Percentiles rank a stretch among this genome's conserved stretches.
These are phyloP conservation scores for Agrocybe chaxingu DNA, from an alignment of 768 basidiomycete species.

Conservation along the genomic window DNA sequence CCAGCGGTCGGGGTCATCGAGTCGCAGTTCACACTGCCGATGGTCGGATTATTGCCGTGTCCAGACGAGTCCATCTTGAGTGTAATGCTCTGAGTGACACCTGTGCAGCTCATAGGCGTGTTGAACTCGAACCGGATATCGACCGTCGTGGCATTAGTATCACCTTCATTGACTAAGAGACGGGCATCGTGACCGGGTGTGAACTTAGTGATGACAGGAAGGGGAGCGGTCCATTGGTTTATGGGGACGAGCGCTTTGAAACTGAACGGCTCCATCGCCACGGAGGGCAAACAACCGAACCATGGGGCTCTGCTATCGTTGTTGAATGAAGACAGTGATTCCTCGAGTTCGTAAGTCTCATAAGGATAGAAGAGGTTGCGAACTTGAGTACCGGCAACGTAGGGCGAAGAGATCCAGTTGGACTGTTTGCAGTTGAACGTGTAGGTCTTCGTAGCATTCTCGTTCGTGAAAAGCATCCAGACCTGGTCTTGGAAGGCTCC, in stretches of 20 bases:
- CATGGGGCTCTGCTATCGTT: constrained; percentile 57
- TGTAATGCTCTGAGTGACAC: constrained; percentile 59
- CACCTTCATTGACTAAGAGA: constrained; percentile 42
- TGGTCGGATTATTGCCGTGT: constrained; percentile 50
- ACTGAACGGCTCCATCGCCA: constrained; percentile 72
- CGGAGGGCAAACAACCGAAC: constrained; percentile 65
- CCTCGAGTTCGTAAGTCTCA: constrained; percentile 68
- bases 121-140: constrained; percentile 81
- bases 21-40: constrained; percentile 49
- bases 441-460: constrained; percentile 71
- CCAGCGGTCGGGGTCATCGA: constrained; percentile 47
- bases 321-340: constrained; percentile 64
- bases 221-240: constrained; percentile 64
- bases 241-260: constrained; percentile 80
- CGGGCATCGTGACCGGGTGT: constrained; percentile 86
- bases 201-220: constrained; percentile 76
- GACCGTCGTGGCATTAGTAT: constrained; percentile 53
- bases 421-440: constrained; percentile 51
- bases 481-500: constrained; percentile 65
- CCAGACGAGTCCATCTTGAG: constrained; percentile 72
- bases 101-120: constrained; percentile 66
- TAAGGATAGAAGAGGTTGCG: constrained; percentile 82
- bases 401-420: constrained; percentile 83
- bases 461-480: constrained; percentile 86
- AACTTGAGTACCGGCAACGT: constrained; percentile 52